Conservation (phyloP, 441 rosid genomes). For the Gossypium schwendimanii region DNA sequence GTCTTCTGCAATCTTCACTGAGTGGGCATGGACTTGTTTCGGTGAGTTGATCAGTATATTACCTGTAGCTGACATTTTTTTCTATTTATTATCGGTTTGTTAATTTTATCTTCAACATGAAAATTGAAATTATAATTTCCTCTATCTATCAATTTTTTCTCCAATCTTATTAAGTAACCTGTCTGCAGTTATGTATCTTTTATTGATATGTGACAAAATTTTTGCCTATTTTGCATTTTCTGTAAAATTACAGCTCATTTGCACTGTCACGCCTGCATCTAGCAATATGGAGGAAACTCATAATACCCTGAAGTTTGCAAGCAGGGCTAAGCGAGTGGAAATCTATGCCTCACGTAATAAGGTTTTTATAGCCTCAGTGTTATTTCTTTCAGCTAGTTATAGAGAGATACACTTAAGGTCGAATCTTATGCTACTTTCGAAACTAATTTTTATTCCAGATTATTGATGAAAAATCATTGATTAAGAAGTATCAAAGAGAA, state of each 20-base stretch:
- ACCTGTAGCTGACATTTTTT: background rate
- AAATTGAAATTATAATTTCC: background rate
- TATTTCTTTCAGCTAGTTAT: background rate
- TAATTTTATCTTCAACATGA: background rate
- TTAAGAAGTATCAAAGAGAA: conserved; percentile 96
- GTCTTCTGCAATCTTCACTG: conserved; percentile 95
- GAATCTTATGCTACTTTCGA: conserved; percentile 12
- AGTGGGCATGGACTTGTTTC: conserved; percentile 99
- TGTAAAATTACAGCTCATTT: conserved; percentile 66
- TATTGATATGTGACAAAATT: background rate
- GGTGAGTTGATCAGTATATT: conserved; percentile 40
- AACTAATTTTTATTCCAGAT: conserved; percentile 44
- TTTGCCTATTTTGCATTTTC: conserved; percentile 10
- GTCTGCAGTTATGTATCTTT: background rate
- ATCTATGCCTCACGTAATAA: conserved; percentile 95
- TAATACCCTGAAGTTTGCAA: conserved; percentile 95
- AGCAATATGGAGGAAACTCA: conserved; percentile 98
- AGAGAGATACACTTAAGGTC: background rate
- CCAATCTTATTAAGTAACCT: background rate
- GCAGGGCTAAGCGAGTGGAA: conserved; percentile 96
- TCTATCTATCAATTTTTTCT: background rate
- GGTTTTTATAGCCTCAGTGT: conserved; percentile 37
- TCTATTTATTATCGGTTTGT: background rate
- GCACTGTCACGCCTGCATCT: conserved; percentile 97
- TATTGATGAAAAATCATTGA: conserved; percentile 93